phyloP scores from a whole-genome alignment of 179 eudicot species.

The Vitellaria paradoxa region DNA sequence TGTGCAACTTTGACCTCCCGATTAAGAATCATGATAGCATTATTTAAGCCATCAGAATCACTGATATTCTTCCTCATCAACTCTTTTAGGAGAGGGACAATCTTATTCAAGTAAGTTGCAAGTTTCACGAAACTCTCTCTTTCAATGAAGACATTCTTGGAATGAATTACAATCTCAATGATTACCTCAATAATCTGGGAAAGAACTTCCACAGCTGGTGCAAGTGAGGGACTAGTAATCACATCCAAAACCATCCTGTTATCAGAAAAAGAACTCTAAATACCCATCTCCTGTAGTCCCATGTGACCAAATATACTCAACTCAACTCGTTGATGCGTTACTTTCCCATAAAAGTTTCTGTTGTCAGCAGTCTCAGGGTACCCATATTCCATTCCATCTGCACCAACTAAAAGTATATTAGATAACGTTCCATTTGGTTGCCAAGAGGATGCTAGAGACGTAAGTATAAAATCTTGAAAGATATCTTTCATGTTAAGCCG shows the following conservation, averaged over 20 bases:
- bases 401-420: not conserved
- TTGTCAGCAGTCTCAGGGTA: not conserved
- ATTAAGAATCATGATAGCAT: slow-evolving; percentile 25
- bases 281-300: not conserved
- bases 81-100: slow-evolving; percentile 38
- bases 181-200: slow-evolving; percentile 25
- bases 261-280: slow-evolving; percentile 10
- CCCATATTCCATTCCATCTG: slow-evolving; percentile 1
- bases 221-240: slow-evolving; percentile 14
- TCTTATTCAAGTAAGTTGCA: slow-evolving; percentile 26
- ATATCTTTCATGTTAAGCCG: not conserved
- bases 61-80: slow-evolving; percentile 20
- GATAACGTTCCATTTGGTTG: not conserved
- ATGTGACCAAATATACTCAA: not conserved
- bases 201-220: slow-evolving; percentile 16
- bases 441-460: not conserved
- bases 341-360: not conserved
- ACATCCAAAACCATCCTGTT: slow-evolving; percentile 25
- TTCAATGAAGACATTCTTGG: slow-evolving; percentile 29
- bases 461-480: not conserved
- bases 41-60: slow-evolving; percentile 14
- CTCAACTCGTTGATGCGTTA: not conserved
- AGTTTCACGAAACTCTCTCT: slow-evolving; percentile 29
- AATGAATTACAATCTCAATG: slow-evolving; percentile 19
- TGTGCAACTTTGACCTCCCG: slow-evolving; percentile 30